Base-by-base conservation (phyloP, 2,329 filamentous ascomycete genomes). In the Stachybotrys echinatus region DNA sequence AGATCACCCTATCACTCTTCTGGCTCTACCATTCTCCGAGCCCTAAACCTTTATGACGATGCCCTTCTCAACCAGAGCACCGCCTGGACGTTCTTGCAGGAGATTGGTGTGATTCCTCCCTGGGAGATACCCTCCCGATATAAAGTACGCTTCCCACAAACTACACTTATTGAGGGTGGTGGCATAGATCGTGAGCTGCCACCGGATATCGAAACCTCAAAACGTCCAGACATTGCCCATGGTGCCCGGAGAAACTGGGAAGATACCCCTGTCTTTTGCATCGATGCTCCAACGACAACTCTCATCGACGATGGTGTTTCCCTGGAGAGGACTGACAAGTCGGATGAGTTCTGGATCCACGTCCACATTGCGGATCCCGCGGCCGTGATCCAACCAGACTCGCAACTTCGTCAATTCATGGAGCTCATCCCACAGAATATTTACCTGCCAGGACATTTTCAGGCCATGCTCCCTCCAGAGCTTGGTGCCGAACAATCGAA, bases 251-350 rank as follows among this genome's bases (percentile, higher is more conserved):
- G 74, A 51, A 77, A 83, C 48, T 87, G 83, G 78, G 70, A 42
- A 1, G 59, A 74, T n/a, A 61, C 81, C 20, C 78, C 76, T 0
- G 79, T 88, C 2, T 92, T 84, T 62, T 90, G 87, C 56, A 88
- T 95, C 52, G 89, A 95, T 60, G 76, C 79, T 23, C 73, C 75
- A 19, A 69, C 68, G 34, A 87, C 89, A 0, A 72, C 77, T 23
- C 83, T 92, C 57, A 87, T 94, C 51, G 89, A 95, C 57, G 89
- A 95, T 61, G 89, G 85, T 2, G 69, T 95, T 8, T 92, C 88
- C 1, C 61, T 94, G 7, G 84, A 90, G 61, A 64, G 67, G 43
- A 78, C 84, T 1, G 67, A 73, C 4, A 70, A 65, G 18, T 53
- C 74, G 19, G 63, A 74, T 47, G 75, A 87, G 55, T 82, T 80